Base-by-base conservation (phyloP, 225 moss, liverwort and hornwort species). In the Anthoceros angustus region DNA sequence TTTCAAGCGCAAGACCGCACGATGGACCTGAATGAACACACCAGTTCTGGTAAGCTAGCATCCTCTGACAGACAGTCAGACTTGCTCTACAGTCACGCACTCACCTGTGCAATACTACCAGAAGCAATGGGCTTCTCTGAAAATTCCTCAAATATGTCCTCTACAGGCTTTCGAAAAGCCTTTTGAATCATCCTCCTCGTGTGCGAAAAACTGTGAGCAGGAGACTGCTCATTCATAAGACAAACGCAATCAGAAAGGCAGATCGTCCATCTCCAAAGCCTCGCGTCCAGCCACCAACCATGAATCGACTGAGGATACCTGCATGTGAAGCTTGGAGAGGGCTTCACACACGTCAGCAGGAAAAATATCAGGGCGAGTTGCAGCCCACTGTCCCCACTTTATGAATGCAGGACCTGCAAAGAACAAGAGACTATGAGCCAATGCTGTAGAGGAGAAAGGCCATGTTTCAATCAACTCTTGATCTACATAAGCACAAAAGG, bases 311-410 rank as follows among this genome's bases (percentile, higher is more conserved):
- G 7, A n/a, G 40, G 16, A 39, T 10, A 87, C 90, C 90, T 90
- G 87, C 87, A 90, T 90, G 25, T 93, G 93, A 62, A 93, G 79
- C 70, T 82, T 90, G 71, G 93, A 76, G 7, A 93, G 76, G 67
- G 78, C 80, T 41, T 87, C 83, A 62, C 93, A 93, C 67, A 90
- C 61, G 71, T 93, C 93, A 42, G 77, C 77, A 5, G 90, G 80
- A 66, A 93, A 93, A 62, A 93, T 75, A 74, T 93, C 93, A 64
- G 93, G 93, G 39, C 87, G 84, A 45, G 93, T 93, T 61, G 93
- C 84, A 63, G 93, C 93, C 93, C 93, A 93, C 71, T 93, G 93
- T 73, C 89, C 93, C 93, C 93, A 93, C 63, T 93, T 93, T 66
- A 90, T 93, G 65, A 93, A 93, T 12, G 93, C 93, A 74, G 93